Conservation (phyloP, 192 early-diverging fungal species). For the Radiomyces spectabilis region DNA sequence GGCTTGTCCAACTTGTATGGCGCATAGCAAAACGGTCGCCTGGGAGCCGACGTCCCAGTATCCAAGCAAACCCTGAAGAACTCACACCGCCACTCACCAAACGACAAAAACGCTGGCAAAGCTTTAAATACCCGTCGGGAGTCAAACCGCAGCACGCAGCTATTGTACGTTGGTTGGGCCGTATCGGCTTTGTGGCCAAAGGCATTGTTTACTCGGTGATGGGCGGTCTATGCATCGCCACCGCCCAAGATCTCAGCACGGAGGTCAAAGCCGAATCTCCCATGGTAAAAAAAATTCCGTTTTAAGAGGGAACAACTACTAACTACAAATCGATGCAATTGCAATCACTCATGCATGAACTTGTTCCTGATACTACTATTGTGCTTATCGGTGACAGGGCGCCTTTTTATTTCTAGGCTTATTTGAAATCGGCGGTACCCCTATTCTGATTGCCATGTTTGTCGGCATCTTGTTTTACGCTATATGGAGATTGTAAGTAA, state of each 20-base stretch:
- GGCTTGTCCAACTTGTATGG: too few relatives aligned
- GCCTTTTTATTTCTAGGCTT: constrained; percentile 36
- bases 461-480: constrained; percentile 35
- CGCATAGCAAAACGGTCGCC: too few relatives aligned
- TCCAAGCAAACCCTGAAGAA: too few relatives aligned
- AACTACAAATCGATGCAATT: too few relatives aligned
- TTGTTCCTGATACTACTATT: background rate
- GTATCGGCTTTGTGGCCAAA: constrained; percentile 43
- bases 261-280: constrained; percentile 7
- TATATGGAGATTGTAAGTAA: constrained; percentile 34
- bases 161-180: constrained; percentile 26
- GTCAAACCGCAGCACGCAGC: constrained; percentile 3
- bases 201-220: constrained; percentile 41
- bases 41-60: too few relatives aligned
- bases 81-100: too few relatives aligned
- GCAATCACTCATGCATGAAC: background rate
- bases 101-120: background rate
- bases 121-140: constrained; percentile 15
- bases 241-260: constrained; percentile 1
- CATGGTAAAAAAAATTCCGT: constrained; percentile 3
- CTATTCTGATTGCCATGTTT: constrained; percentile 28
- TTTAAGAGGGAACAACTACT: too few relatives aligned
- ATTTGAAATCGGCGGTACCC: constrained; percentile 23
- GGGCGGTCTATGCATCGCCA: constrained; percentile 31
- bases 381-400: constrained; percentile 20